Evolutionary conservation across 2,329 filamentous ascomycete genomes (phyloP), one percentile per base, ranked within the genome.

Genomic region (Xylariales sp.): DNA sequence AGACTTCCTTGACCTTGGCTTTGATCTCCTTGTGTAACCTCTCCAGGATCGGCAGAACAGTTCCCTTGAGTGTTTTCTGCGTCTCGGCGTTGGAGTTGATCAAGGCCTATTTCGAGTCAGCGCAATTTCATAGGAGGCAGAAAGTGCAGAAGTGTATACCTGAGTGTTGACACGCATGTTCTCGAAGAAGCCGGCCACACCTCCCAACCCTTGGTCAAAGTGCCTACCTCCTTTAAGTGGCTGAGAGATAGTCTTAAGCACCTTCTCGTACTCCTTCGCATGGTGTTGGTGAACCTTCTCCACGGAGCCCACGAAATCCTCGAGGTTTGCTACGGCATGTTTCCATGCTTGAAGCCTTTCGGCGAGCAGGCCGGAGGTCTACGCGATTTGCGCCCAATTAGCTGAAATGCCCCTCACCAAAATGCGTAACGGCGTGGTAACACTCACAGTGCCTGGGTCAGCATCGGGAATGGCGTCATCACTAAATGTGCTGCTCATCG

Each of bases 1-100:
- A 75, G 37, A 98, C 76, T 66, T 96, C 90, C 72, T 97, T 97
- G 49, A 80, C 76, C 72, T 97, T 97, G 69, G 86, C 82, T 76
- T 97, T 98, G 73, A 98, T 93, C 63, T 97, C 93, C 62, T 88
- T 84, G 70, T 97, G 90, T 36, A 98, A 74, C 39, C 89, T 85
- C 55, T 94, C 88, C 58, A 98, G 83, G 49, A 91, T 83, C 27
- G 91, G 93, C 15, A 95, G 74, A 21, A 97, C 86, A 11, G 83
- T 82, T 45, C 82, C 84, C 66, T 91, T 95, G 51, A 98, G 76
- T 53, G 82, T 87, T 72, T 93, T 93, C 54, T 93, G 89, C 5
- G 90, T 95, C 63, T 97, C 91, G 54, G 84, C 69, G 63, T 96
- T 91, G 58, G 86, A 84, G 64, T 93, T 95, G 56, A 89, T 80